A percentile compares a stretch with the other conserved stretches of the same genome.
phyloP scores from a whole-genome alignment of 1,139 yeast species.

The Ogataea hybrid region DNA sequence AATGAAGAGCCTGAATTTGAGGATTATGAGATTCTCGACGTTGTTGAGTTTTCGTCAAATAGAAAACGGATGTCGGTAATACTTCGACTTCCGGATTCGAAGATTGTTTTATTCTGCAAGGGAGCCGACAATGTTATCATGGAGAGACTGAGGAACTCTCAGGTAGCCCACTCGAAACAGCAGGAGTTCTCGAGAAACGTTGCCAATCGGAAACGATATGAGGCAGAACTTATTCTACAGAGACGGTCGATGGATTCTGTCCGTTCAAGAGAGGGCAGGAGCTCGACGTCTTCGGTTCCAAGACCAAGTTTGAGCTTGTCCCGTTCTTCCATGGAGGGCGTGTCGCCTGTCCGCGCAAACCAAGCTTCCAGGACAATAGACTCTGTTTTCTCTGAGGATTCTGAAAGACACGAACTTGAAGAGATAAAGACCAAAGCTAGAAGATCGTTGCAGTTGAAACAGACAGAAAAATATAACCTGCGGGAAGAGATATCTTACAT shows the following conservation, averaged over 20 bases:
- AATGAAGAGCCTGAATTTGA: conserved; percentile 62
- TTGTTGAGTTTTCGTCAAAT: conserved; percentile 80
- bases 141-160: conserved; percentile 61
- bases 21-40: conserved; percentile 69
- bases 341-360: background rate
- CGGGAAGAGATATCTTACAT: conserved; percentile 31
- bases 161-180: conserved; percentile 60
- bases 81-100: conserved; percentile 75
- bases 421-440: conserved; percentile 60
- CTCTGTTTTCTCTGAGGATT: conserved; percentile 28
- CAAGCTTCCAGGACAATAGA: conserved; percentile 9
- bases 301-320: conserved; percentile 15
- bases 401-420: conserved; percentile 49
- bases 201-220: conserved; percentile 65
- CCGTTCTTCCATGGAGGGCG: conserved; percentile 3
- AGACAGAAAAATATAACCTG: conserved; percentile 51
- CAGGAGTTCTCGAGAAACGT: conserved; percentile 61
- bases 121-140: conserved; percentile 96
- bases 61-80: conserved; percentile 95
- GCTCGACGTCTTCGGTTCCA: conserved; percentile 12
- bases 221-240: conserved; percentile 74
- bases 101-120: conserved; percentile 78
- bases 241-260: conserved; percentile 32
- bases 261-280: conserved; percentile 11
- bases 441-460: conserved; percentile 63